Base-by-base conservation (phyloP, 805 yeast species). In the Sugiyamaella qingdaonensis region DNA sequence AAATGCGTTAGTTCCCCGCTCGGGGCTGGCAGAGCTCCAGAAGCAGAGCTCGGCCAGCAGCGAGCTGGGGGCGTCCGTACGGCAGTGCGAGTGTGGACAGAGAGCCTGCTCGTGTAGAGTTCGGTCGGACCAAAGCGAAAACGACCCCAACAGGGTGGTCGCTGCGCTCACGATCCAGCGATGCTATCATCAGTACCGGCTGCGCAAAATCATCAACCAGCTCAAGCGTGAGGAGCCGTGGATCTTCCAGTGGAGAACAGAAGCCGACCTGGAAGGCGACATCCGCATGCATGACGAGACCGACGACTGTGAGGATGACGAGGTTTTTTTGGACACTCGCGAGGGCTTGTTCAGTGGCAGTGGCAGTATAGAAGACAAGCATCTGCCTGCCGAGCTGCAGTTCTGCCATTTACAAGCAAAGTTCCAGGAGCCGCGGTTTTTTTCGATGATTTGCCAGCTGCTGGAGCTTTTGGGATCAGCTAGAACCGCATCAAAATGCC, bases 81-180 rank as follows among this genome's bases (percentile, higher is more conserved):
- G 21, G 16, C 11, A 36, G 19, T 39, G 43, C 13, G 24, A 11
- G 19, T 39, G 43, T 39, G 43, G 43, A 5, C 43, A 39, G 43
- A 16, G 13, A 16, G 8, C 21, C 13, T 39, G 43, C 24, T 39
- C 43, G 21, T 39, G 47, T 27, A 4, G 18, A 11, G 16, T 7
- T 5, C 18, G 10, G 19, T 14, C 18, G 35, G 19, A 5, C 34
- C 7, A 9, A 10, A 13, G 4, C 31, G 35, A 14, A 14, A 16
- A 19, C 24, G 47, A 43, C 21, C 27, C 48, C 18, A 3, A 16
- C 7, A 8, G 18, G 34, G n/a, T 51, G 10, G 31, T 24, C 7
- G 56, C 59, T 9, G 56, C 43, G 9, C 27, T 24, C 37, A 49
- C 39, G 24, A 57, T 59, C 36, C 57, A 53, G 49, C 53, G 62